These are phyloP conservation scores for Fibroporia radiculosa DNA, from an alignment of 768 basidiomycete genomes.

Conservation along the genomic window DNA sequence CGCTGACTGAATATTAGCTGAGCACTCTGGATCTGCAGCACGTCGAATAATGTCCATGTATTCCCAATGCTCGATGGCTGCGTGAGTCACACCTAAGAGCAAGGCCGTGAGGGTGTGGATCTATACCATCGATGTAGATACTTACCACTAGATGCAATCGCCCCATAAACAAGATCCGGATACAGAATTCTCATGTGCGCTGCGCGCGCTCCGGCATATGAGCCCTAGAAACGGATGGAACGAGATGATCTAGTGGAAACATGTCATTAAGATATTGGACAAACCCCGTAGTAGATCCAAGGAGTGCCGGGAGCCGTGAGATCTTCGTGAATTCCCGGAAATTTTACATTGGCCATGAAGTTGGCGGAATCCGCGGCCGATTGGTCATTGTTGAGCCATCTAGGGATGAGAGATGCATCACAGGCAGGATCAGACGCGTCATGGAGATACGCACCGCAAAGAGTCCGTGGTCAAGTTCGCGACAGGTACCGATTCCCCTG, in stretches of 20 bases:
- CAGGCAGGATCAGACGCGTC: too few relatives aligned
- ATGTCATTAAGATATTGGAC: slow-evolving; percentile 13
- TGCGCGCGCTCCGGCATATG: slow-evolving; percentile 88
- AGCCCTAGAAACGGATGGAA: slow-evolving; percentile 51
- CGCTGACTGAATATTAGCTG: slow-evolving; percentile 46
- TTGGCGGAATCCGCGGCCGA: slow-evolving; percentile 86
- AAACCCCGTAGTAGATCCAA: slow-evolving; percentile 92
- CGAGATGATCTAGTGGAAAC: not conserved
- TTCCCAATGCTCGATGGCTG: slow-evolving; percentile 74
- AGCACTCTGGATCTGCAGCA: slow-evolving; percentile 59
- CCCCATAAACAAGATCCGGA: slow-evolving; percentile 82
- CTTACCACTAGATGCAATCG: slow-evolving; percentile 81
- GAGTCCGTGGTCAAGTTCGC: slow-evolving; percentile 74
- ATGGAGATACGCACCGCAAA: slow-evolving; percentile 53
- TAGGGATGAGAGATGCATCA: too few relatives aligned
- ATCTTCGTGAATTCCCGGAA: slow-evolving; percentile 62
- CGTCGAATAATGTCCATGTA: slow-evolving; percentile 79
- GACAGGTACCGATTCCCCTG: slow-evolving; percentile 72
- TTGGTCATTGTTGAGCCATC: slow-evolving; percentile 87
- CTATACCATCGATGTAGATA: not conserved
- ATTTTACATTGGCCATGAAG: slow-evolving; percentile 79
- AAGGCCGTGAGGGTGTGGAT: not conserved
- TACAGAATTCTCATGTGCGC: slow-evolving; percentile 88
- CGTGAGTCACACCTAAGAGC: slow-evolving; percentile 72
- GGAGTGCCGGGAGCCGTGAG: slow-evolving; percentile 66